Evolutionary conservation across 352 stramenopile genomes (phyloP).

Genomic region (Thalassiosira livingstoniorum): DNA sequence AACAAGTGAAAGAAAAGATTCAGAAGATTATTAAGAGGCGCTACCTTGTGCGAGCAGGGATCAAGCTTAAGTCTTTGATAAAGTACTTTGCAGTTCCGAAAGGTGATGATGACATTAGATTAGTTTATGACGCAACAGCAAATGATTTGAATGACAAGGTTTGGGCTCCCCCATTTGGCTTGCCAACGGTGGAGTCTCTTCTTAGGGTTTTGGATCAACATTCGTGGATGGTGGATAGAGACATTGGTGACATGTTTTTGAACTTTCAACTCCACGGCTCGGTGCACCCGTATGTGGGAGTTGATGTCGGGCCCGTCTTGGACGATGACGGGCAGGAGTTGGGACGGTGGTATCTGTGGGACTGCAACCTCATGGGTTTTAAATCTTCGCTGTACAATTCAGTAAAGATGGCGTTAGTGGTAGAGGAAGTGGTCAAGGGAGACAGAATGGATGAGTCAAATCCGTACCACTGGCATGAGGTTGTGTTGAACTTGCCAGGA

Average conservation of each 20-base stretch:
- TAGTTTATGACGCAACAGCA: constrained; percentile 73
- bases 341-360: constrained; percentile 50
- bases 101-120: constrained; percentile 59
- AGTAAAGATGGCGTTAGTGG: constrained; percentile 26
- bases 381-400: constrained; percentile 55
- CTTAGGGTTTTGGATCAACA: constrained; percentile 35
- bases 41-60: constrained; percentile 28
- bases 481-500: constrained; percentile 65
- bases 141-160: constrained; percentile 65
- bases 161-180: constrained; percentile 64
- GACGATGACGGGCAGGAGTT: too few species aligned
- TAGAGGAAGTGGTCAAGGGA: constrained; percentile 50
- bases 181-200: constrained; percentile 62
- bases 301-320: constrained; percentile 5
- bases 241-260: constrained; percentile 75
- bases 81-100: constrained; percentile 71
- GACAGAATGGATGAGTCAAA: constrained; percentile 40
- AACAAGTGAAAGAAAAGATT: constrained; percentile 46
- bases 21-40: constrained; percentile 29
- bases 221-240: constrained; percentile 55
- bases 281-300: constrained; percentile 18
- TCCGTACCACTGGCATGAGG: constrained; percentile 52
- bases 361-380: constrained; percentile 60
- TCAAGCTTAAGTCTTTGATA: constrained; percentile 47
- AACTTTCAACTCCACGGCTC: constrained; percentile 66